A percentile compares a stretch with the other conserved stretches of the same genome.
phyloP scores from a whole-genome alignment of 257 asterid genomes.

The Parsonsia alboflavescens region DNA sequence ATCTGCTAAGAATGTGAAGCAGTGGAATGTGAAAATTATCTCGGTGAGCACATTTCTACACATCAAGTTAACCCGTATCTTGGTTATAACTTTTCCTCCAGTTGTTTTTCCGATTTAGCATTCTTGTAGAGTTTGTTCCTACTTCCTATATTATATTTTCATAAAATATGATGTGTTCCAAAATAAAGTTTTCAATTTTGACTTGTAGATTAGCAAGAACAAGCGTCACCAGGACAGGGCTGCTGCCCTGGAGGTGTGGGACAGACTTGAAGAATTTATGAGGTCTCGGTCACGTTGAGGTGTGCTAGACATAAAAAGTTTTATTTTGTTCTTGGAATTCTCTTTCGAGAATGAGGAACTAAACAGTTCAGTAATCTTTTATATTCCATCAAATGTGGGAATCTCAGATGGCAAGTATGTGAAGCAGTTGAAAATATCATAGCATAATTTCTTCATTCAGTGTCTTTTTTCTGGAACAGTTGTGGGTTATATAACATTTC shows the following conservation, averaged over 20 bases:
- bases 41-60: conserved; percentile 51
- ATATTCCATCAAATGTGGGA: background rate
- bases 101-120: background rate
- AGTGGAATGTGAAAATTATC: conserved; percentile 98
- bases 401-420: conserved; percentile 1
- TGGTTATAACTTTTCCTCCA: background rate
- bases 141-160: background rate
- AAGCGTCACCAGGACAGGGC: conserved; percentile 96
- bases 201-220: conserved; percentile 85
- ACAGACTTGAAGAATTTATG: conserved; percentile 97
- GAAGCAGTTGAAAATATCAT: background rate
- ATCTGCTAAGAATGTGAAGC: conserved; percentile 83
- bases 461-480: background rate
- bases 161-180: background rate
- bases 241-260: conserved; percentile 99
- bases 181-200: background rate
- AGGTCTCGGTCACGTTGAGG: conserved; percentile 83
- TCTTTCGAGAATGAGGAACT: background rate
- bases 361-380: background rate
- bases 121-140: background rate
- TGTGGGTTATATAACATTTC: background rate
- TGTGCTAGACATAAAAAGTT: conserved; percentile 17
- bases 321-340: background rate
- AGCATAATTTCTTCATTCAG: background rate
- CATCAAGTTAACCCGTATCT: conserved; percentile 12